Base-by-base conservation (phyloP, 345 rosid genomes). In the Pistacia integerrima region DNA sequence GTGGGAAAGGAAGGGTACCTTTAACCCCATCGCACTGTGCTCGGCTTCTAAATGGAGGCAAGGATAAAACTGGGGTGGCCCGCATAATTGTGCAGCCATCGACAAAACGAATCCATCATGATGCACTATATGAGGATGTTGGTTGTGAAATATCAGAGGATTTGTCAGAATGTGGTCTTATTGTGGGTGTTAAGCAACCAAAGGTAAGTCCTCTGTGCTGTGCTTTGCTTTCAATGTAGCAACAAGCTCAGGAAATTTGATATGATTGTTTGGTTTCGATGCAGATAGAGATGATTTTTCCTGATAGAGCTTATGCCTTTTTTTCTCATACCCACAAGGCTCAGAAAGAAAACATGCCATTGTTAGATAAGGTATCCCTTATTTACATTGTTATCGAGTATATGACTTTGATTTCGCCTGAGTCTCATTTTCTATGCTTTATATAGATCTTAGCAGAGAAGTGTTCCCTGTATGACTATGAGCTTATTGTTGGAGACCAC, bases 1-100 rank as follows among this genome's bases (percentile, higher is more conserved):
- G 67, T 95, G 98, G 99, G 99, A 95, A 82, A 88, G 99, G 99
- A 80, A 86, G 99, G 84, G 93, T 80, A 14, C 99, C 99, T 46
- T 49, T 95, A 44, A 87, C 99, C 17, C 99, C 98, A 1, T 88
- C 98, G 1, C 94, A 95, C 73, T 95, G 99, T 36, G 98, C 98
- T 35, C 86, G 94, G 13, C 93, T 95, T 68, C 86, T 95, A 13
- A 89, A 88, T 76, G 76, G 92, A 46, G 95, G 97, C 62, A 85
- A 74, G 83, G 94, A 85, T 22, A 80, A 72, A 80, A 85, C 89
- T n/a, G 96, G 98, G 6, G 83, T 95, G 75, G 63, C 86, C n/a
- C 89, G 97, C 25, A 89, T 95, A 69, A 81, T 93, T 56, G 85
- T 95, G 72, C 97, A 95, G 80, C 99, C 99, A 59, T 95, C 99